A percentile compares a stretch with the other conserved stretches of the same genome.
phyloP scores from a whole-genome alignment of 1,284 basidiomycete genomes.

The Mycena citricolor region DNA sequence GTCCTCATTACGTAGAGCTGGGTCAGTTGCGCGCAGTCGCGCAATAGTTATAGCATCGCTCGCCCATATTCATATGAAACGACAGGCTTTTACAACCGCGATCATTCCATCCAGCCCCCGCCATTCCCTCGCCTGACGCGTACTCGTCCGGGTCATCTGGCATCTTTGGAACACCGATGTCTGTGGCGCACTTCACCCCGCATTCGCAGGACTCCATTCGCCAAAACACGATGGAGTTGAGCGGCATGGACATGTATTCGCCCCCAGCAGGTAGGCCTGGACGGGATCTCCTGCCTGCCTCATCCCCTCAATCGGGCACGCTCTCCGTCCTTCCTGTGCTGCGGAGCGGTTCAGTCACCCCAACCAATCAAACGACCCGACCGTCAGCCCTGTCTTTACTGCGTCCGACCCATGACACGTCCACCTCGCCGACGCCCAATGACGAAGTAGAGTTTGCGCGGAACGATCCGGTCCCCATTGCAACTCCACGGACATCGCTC shows the following conservation, averaged over 20 bases:
- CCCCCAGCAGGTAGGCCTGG: slow-evolving; percentile 18
- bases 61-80: slow-evolving; percentile 14
- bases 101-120: slow-evolving; percentile 33
- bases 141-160: slow-evolving; percentile 13
- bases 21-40: slow-evolving; percentile 39
- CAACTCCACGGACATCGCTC: neutral
- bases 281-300: slow-evolving; percentile 25
- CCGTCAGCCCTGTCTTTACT: slow-evolving; percentile 35
- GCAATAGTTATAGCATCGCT: slow-evolving; percentile 11
- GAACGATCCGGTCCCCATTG: no score
- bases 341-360: slow-evolving; percentile 21
- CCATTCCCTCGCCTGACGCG: slow-evolving; percentile 15
- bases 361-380: slow-evolving; percentile 14
- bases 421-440: no score
- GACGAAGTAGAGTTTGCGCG: no score
- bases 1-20: slow-evolving; percentile 50
- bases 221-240: slow-evolving; percentile 63
- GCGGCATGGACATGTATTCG: slow-evolving; percentile 46
- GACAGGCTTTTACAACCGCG: slow-evolving; percentile 42
- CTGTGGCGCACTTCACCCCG: slow-evolving; percentile 30
- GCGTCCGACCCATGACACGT: slow-evolving; percentile 29
- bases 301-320: slow-evolving; percentile 15
- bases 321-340: neutral
- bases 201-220: slow-evolving; percentile 64
- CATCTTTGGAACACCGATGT: slow-evolving; percentile 25